Conservation (phyloP, 2,329 filamentous ascomycete species). For the Periconia macrospinosa region DNA sequence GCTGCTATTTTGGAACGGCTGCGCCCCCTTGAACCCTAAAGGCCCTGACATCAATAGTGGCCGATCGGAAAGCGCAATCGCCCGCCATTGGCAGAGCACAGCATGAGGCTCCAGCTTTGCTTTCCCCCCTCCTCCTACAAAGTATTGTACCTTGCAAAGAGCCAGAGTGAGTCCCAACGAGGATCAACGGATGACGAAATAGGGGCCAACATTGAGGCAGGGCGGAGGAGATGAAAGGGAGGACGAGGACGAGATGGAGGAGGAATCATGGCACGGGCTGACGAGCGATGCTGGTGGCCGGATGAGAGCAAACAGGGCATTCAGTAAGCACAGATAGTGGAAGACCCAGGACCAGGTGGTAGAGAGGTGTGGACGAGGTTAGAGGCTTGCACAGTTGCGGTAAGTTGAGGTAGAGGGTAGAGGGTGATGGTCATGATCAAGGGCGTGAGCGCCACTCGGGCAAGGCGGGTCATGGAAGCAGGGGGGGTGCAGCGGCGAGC, state of each 20-base stretch:
- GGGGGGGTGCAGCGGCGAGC: constrained; percentile 15
- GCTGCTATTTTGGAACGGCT: constrained; percentile 40
- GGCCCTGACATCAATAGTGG: constrained; percentile 28
- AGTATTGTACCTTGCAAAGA: too few relatives aligned
- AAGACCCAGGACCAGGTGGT: too few relatives aligned
- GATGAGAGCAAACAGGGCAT: too few relatives aligned
- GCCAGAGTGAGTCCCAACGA: too few relatives aligned
- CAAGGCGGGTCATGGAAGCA: background rate
- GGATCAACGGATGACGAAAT: constrained; percentile 30
- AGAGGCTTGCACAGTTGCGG: too few relatives aligned
- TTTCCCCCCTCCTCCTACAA: constrained; percentile 3
- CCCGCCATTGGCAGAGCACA: constrained; percentile 21
- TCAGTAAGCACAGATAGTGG: too few relatives aligned
- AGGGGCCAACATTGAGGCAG: constrained; percentile 22
- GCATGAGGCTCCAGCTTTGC: constrained; percentile 18
- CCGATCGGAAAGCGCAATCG: constrained; percentile 31
- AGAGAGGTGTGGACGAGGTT: too few relatives aligned
- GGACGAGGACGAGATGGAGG: constrained; percentile 21
- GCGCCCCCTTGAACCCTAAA: constrained; percentile 23
- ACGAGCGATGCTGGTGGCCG: too few relatives aligned
- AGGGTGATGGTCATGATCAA: constrained; percentile 9
- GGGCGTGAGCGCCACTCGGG: constrained; percentile 16
- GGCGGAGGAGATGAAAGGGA: too few relatives aligned
- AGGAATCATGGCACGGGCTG: background rate
- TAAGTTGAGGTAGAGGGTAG: too few relatives aligned